Conservation (phyloP, 345 rosid species). For the Limnanthes douglasii region DNA sequence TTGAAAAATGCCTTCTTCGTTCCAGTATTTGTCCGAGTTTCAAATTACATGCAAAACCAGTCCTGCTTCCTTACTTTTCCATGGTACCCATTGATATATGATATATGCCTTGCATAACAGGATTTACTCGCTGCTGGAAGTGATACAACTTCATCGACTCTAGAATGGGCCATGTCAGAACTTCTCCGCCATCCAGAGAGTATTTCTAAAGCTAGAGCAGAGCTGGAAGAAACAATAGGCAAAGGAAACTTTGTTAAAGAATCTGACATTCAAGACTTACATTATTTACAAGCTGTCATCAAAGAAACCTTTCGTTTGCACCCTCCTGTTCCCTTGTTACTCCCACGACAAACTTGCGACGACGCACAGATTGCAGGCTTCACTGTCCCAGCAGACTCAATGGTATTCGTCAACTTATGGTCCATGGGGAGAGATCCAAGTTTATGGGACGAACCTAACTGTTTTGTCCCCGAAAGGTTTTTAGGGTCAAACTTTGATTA, state of each 20-base stretch:
- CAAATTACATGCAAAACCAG: too few species aligned
- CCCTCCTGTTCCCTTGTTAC: conserved; percentile 67
- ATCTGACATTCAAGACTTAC: conserved; percentile 42
- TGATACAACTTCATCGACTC: conserved; percentile 73
- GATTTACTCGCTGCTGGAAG: conserved; percentile 84
- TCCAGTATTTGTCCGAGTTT: too few species aligned
- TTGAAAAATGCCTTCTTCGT: too few species aligned
- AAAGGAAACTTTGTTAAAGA: too few species aligned
- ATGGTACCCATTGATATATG: too few species aligned
- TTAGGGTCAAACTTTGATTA: conserved; percentile 27
- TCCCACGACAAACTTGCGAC: conserved; percentile 72
- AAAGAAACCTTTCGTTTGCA: conserved; percentile 71
- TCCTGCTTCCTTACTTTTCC: too few species aligned
- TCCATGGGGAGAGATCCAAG: conserved; percentile 55
- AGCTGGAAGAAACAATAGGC: too few species aligned
- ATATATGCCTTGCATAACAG: too few species aligned
- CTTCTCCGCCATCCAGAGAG: conserved; percentile 37
- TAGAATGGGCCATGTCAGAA: conserved; percentile 89
- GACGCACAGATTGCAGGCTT: conserved; percentile 32
- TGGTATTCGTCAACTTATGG: conserved; percentile 53
- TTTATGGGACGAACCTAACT: conserved; percentile 38
- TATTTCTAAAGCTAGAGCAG: conserved; percentile 23
- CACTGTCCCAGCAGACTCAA: conserved; percentile 54
- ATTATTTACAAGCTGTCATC: conserved; percentile 50
- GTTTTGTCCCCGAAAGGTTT: conserved; percentile 61